Evolutionary conservation across 768 basidiomycete genomes (phyloP), one percentile per base, ranked within the genome.

Genomic region (Tylopilus plumbeoviolaceoides): DNA sequence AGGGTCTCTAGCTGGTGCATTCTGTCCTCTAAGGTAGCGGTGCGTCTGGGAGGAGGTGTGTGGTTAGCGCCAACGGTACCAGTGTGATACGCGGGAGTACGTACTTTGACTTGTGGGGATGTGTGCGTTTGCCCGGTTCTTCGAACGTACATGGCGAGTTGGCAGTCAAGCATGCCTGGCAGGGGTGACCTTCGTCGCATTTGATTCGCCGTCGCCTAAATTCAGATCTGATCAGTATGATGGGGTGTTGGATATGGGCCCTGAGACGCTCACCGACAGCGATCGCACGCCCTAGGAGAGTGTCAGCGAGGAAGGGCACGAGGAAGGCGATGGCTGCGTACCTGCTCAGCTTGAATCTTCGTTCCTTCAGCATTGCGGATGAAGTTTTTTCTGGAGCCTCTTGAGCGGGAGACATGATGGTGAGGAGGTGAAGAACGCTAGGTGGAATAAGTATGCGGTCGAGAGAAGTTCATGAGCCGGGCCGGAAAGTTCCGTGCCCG

Each of bases 311-410:
- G 41, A 36, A 20, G 15, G 30, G 44, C 20, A 45, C 38, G 36
- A 41, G 39, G 28, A 59, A 44, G 48, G n/a, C 5, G 43, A 0
- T 6, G 0, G 0, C 3, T 21, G 52, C 79, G 36, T 54, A 88
- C 90, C 89, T 86, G 81, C 86, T 90, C 53, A 92, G 73, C 75
- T 92, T 92, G 76, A 92, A 91, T 48, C 90, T 80, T 50, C 90
- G 77, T 62, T 92, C 89, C 70, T 89, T 91, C 53, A 87, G 74
- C 2, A 83, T 78, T 25, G 77, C 70, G 0, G 80, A 62, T 0
- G 78, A 66, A 12, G 71, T 63, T 53, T 80, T 78, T 47, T 79
- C 77, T 52, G 78, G 77, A 1, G 47, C 48, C 1, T 73, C 70
- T 11, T 71, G 70, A 0, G 59, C 50, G 28, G 70, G 66, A 2